Conservation (phyloP, 1,139 yeast genomes). For the Scheffersomyces illinoinensis region DNA sequence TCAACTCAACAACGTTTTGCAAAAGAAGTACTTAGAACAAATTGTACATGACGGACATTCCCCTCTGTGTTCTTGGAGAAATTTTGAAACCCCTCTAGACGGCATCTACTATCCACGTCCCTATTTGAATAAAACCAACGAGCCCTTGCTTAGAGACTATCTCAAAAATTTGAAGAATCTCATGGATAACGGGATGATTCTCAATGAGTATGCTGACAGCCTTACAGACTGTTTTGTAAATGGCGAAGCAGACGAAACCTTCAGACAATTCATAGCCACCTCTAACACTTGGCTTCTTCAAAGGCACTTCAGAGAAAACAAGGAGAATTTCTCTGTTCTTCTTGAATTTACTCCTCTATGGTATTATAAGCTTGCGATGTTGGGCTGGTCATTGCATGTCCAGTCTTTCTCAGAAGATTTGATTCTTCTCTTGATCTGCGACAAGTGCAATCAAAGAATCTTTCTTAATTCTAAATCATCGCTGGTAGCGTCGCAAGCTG, state of each 20-base stretch:
- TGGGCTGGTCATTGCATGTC: slow-evolving; percentile 40
- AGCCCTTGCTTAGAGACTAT: slow-evolving; percentile 27
- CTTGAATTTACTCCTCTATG: slow-evolving; percentile 29
- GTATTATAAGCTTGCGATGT: slow-evolving; percentile 34
- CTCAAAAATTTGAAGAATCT: slow-evolving; percentile 28
- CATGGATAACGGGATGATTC: slow-evolving; percentile 24
- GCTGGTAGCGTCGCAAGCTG: background rate
- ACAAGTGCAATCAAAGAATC: slow-evolving; percentile 37
- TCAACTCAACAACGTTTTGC: slow-evolving; percentile 25
- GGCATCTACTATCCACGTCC: slow-evolving; percentile 41
- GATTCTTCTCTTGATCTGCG: slow-evolving; percentile 35
- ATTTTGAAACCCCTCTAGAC: slow-evolving; percentile 35
- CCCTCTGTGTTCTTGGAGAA: slow-evolving; percentile 38
- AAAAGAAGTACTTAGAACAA: slow-evolving; percentile 24
- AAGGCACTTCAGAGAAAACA: slow-evolving; percentile 30
- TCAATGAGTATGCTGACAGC: slow-evolving; percentile 14
- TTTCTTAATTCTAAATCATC: slow-evolving; percentile 21
- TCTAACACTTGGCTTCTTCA: slow-evolving; percentile 35
- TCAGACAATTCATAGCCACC: slow-evolving; percentile 16
- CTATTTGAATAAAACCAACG: slow-evolving; percentile 32
- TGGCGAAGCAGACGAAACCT: slow-evolving; percentile 4
- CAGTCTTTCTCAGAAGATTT: slow-evolving; percentile 29
- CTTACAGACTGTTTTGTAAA: slow-evolving; percentile 10
- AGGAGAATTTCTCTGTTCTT: slow-evolving; percentile 31
- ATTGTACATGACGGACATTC: slow-evolving; percentile 29